These are phyloP conservation scores for Salix dunnii DNA, from an alignment of 345 rosid genomes.

Conservation along the genomic window DNA sequence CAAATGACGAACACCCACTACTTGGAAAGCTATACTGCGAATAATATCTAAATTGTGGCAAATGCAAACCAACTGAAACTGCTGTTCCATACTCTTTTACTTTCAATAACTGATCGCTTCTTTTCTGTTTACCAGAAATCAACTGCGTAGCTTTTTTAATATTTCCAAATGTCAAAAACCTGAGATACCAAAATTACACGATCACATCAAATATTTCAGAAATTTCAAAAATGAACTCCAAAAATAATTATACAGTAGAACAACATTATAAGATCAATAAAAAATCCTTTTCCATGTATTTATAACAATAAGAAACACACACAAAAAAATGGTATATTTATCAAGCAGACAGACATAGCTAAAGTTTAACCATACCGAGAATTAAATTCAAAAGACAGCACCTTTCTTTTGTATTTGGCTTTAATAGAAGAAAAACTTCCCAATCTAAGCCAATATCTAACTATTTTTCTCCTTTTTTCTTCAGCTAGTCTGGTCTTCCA, in stretches of 20 bases:
- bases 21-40: slow-evolving; percentile 25
- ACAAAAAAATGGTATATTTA: not conserved
- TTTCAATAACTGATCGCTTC: slow-evolving; percentile 15
- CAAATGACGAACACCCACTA: slow-evolving; percentile 28
- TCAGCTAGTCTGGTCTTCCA: too few species aligned
- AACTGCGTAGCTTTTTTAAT: slow-evolving; percentile 36
- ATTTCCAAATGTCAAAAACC: slow-evolving; percentile 46
- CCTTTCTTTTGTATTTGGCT: too few species aligned
- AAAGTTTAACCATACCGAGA: not conserved
- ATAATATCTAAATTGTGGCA: slow-evolving; percentile 36
- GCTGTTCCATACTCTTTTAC: slow-evolving; percentile 34
- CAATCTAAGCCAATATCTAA: too few species aligned
- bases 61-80: slow-evolving; percentile 38
- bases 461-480: too few species aligned
- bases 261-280: not conserved
- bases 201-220: not conserved
- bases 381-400: too few species aligned
- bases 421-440: too few species aligned
- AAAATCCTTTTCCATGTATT: not conserved
- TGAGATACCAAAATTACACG: slow-evolving; percentile 34
- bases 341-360: not conserved
- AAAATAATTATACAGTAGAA: not conserved
- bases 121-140: slow-evolving; percentile 27
- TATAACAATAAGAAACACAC: not conserved
- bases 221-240: not conserved